Evolutionary conservation across 352 stramenopile genomes (phyloP).

Genomic region (Thalassiosira pacifica): DNA sequence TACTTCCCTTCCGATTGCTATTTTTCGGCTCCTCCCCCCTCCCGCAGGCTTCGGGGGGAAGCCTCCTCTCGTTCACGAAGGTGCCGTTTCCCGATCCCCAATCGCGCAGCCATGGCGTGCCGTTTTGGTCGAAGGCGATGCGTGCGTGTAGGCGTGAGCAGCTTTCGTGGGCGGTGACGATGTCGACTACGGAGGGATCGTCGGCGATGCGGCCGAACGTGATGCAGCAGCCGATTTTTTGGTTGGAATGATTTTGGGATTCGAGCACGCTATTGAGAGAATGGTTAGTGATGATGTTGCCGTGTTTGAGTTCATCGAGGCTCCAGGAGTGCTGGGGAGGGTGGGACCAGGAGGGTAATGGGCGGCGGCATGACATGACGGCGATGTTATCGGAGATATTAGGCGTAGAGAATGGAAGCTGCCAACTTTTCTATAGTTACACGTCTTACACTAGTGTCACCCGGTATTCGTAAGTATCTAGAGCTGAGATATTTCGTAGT

Average conservation of each 20-base stretch:
- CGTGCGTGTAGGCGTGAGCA: conserved; percentile 76
- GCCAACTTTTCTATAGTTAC: too few species aligned
- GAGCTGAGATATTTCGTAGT: too few species aligned
- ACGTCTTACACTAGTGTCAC: too few species aligned
- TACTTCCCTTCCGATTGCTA: conserved; percentile 42
- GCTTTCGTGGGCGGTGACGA: conserved; percentile 74
- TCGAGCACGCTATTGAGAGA: conserved; percentile 41
- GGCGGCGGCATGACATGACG: too few species aligned
- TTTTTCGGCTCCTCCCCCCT: conserved; percentile 43
- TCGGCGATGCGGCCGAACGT: conserved; percentile 73
- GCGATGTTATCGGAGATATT: too few species aligned
- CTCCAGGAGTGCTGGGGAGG: conserved; percentile 58
- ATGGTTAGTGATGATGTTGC: conserved; percentile 62
- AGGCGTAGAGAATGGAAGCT: too few species aligned
- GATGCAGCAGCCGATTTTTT: conserved; percentile 33
- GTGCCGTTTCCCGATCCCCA: conserved; percentile 75
- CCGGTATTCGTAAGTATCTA: too few species aligned
- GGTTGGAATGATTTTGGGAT: too few species aligned
- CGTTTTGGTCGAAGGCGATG: conserved; percentile 75
- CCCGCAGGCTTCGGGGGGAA: conserved; percentile 66
- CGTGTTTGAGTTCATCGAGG: conserved; percentile 80
- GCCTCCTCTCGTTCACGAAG: conserved; percentile 66
- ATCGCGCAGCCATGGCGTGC: conserved; percentile 74
- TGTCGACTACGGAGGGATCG: conserved; percentile 50
- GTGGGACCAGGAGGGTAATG: conserved; percentile 41